These are phyloP conservation scores for Polymyxa betae DNA, from an alignment of 208 protist genomes.

Conservation along the genomic window DNA sequence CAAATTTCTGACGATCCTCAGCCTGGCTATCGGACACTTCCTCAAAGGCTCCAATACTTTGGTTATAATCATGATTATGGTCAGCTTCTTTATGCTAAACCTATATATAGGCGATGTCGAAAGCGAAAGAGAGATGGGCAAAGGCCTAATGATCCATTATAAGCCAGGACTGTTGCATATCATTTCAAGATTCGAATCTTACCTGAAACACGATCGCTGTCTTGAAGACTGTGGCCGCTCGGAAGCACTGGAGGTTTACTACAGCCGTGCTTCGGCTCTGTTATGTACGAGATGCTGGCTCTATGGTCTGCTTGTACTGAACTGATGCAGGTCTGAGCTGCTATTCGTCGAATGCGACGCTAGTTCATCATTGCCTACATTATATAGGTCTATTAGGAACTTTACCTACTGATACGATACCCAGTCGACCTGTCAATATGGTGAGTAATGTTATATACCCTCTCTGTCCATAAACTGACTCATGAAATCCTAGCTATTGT, in stretches of 20 bases:
- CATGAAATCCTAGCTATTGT: no score
- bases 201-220: background rate
- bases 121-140: background rate
- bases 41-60: background rate
- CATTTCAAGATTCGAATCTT: background rate
- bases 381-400: background rate
- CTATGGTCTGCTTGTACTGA: background rate
- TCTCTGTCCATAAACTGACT: background rate
- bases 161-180: background rate
- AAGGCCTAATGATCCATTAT: background rate
- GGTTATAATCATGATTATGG: background rate
- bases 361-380: background rate
- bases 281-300: background rate
- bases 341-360: background rate
- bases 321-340: background rate
- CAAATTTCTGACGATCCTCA: background rate
- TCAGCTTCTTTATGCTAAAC: background rate
- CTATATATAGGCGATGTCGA: background rate
- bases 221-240: background rate
- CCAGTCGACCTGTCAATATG: background rate
- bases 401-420: background rate
- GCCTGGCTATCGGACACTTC: background rate
- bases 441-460: background rate
- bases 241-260: background rate
- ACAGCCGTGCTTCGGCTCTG: background rate